Evolutionary conservation across 129 eudicot genomes (phyloP).

Genomic region (Glebionis coronaria): DNA sequence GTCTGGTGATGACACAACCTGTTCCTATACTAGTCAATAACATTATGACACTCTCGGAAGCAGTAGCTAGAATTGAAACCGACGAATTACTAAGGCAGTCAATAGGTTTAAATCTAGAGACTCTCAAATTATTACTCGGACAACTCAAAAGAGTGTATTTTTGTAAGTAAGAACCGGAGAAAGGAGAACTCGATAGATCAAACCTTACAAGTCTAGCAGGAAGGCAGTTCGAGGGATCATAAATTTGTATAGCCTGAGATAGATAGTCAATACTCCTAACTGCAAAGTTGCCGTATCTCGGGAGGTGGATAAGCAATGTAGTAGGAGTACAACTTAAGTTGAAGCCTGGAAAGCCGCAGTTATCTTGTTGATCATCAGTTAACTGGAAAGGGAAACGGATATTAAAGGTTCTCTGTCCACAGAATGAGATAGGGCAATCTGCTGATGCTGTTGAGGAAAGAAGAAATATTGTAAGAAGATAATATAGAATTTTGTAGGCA

Average conservation of each 20-base stretch:
- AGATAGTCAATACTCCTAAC: slow-evolving; percentile 47
- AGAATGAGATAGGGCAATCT: slow-evolving; percentile 33
- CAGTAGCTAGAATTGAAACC: too few relatives aligned
- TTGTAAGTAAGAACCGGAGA: slow-evolving; percentile 22
- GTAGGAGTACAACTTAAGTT: slow-evolving; percentile 37
- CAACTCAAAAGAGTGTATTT: slow-evolving; percentile 54
- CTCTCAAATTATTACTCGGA: slow-evolving; percentile 23
- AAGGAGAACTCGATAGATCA: slow-evolving; percentile 45
- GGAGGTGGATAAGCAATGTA: slow-evolving; percentile 27
- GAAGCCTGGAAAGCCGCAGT: slow-evolving; percentile 49
- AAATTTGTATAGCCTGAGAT: slow-evolving; percentile 38
- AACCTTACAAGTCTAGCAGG: slow-evolving; percentile 36
- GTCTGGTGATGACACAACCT: slow-evolving; percentile 20
- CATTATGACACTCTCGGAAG: background rate
- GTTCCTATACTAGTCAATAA: slow-evolving; percentile 18
- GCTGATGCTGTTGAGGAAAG: slow-evolving; percentile 23
- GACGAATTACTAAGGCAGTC: too few relatives aligned
- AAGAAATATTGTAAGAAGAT: slow-evolving; percentile 18
- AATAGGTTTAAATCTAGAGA: slow-evolving; percentile 7
- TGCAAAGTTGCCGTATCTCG: slow-evolving; percentile 40
- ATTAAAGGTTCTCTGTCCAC: slow-evolving; percentile 24
- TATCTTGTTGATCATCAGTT: slow-evolving; percentile 19
- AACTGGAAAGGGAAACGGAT: slow-evolving; percentile 52
- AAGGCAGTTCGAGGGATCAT: slow-evolving; percentile 48
- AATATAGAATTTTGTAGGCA: slow-evolving; percentile 4